Percentiles rank a stretch among this genome's conserved stretches.
phyloP scores from a whole-genome alignment of 2,329 filamentous ascomycete genomes.

The Dothistroma septosporum region DNA sequence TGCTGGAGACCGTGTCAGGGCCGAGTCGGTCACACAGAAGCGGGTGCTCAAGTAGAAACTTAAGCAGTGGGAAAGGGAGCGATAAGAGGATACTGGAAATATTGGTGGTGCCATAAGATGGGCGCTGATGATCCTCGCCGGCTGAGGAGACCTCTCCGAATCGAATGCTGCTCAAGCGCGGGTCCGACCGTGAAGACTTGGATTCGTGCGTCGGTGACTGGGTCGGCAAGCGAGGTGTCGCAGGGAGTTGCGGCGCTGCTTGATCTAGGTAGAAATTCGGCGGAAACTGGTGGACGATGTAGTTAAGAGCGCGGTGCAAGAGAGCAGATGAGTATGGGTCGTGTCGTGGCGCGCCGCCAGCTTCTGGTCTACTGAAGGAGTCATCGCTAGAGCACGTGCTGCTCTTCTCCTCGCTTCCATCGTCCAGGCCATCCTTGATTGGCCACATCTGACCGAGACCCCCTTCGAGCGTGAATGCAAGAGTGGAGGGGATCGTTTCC shows the following conservation, averaged over 20 bases:
- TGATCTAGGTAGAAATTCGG: constrained; percentile 57
- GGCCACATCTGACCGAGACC: constrained; percentile 40
- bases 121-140: constrained; percentile 34
- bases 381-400: constrained; percentile 37
- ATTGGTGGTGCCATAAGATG: constrained; percentile 41
- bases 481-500: constrained; percentile 58
- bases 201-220: constrained; percentile 26
- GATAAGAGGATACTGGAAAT: constrained; percentile 67
- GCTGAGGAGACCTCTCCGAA: constrained; percentile 63
- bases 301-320: constrained; percentile 54
- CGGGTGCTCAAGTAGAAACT: constrained; percentile 60
- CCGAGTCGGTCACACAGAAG: constrained; percentile 48
- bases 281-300: constrained; percentile 59
- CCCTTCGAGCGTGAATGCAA: constrained; percentile 56
- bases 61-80: constrained; percentile 63
- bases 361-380: constrained; percentile 24
- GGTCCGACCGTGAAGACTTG: constrained; percentile 41
- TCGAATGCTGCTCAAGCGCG: constrained; percentile 60
- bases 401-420: constrained; percentile 33
- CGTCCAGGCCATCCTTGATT: constrained; percentile 29
- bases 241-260: constrained; percentile 43
- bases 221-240: constrained; percentile 46
- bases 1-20: constrained; percentile 36
- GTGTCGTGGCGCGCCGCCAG: constrained; percentile 37
- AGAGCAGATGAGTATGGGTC: constrained; percentile 54